Evolutionary conservation across 2,329 filamentous ascomycete genomes (phyloP), one percentile per base, ranked within the genome.

Genomic region (Penicillium sp.): DNA sequence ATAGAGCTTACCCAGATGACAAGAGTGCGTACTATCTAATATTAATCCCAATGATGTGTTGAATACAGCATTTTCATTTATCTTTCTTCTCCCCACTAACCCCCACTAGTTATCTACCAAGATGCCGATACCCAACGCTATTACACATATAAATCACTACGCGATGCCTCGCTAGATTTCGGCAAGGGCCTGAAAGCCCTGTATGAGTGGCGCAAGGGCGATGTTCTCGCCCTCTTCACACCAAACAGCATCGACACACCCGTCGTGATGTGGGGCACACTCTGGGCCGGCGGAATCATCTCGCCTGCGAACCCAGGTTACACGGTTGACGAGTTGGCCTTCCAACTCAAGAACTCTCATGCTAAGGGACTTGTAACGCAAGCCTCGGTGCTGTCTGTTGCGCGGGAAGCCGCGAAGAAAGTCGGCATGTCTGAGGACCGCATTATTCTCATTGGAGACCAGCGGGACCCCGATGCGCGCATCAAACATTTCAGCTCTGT

Each of bases 291-390:
- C 45, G 92, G 90, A 31, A 79, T 91, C 50, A 77, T 91, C 11
- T 91, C 88, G n/a, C 91, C 92, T 0, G 92, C 91, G 3, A 97
- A 97, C 70, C 92, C 92, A 21, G 86, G 87, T 4, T 96, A 96
- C 75, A 96, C 90, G 0, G 84, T 84, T 13, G 85, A 91, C 10
- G 93, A 97, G 75, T 82, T 97, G 34, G 86, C 88, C 5, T 92
- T 90, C 68, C 92, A 97, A 76, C 82, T 97, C 59, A 85, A 85
- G 66, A 90, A 95, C 73, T 88, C 88, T 0, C 83, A 84, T 0
- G 90, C 91, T 33, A 90, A 86, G 68, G 90, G 82, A 0, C 73
- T 97, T 8, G 83, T 88, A 27, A 96, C 92, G 0, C 90, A 96
- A 68, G 72, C 83, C 27, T 76, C 85, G 0, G 82, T 88, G 57